Percentiles rank a stretch among this genome's conserved stretches.
Conservation (phyloP, 179 eudicot genomes). For the Carnegiea gigantea region DNA sequence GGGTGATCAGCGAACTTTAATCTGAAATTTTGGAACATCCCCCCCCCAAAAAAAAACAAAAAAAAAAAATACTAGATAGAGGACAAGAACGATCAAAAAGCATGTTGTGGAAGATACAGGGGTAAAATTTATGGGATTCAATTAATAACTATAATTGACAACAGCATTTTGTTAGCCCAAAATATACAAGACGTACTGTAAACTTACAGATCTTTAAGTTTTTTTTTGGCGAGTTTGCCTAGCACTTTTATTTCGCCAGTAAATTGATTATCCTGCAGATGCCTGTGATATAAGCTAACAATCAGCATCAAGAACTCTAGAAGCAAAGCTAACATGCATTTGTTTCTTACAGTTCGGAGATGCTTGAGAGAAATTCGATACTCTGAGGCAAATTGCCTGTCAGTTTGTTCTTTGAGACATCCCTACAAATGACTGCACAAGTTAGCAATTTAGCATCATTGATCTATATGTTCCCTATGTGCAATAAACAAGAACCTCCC, state of each 20-base stretch:
- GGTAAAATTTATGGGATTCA: background rate
- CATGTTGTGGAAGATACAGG: conserved; percentile 2
- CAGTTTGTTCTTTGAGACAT: conserved; percentile 54
- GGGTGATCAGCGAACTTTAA: background rate
- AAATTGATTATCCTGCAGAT: conserved; percentile 54
- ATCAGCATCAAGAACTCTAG: conserved; percentile 22
- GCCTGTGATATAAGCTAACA: conserved; percentile 37
- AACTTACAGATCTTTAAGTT: conserved; percentile 61
- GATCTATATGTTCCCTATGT: background rate
- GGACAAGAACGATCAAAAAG: background rate
- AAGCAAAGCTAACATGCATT: conserved; percentile 9
- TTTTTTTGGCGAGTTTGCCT: conserved; percentile 31
- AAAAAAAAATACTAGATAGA: background rate
- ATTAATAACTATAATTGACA: background rate
- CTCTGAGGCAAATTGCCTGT: conserved; percentile 53
- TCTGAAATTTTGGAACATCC: background rate
- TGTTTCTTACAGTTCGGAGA: conserved; percentile 45
- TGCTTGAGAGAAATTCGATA: conserved; percentile 46
- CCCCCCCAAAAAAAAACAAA: background rate
- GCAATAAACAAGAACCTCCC: too few relatives aligned
- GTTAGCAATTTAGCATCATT: conserved; percentile 7
- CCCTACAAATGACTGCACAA: conserved; percentile 40
- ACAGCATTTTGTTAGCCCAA: background rate
- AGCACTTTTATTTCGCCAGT: conserved; percentile 60
- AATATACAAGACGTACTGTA: background rate